Conservation (phyloP, 805 yeast species). For the Sungouiozyma ichnusensis region DNA sequence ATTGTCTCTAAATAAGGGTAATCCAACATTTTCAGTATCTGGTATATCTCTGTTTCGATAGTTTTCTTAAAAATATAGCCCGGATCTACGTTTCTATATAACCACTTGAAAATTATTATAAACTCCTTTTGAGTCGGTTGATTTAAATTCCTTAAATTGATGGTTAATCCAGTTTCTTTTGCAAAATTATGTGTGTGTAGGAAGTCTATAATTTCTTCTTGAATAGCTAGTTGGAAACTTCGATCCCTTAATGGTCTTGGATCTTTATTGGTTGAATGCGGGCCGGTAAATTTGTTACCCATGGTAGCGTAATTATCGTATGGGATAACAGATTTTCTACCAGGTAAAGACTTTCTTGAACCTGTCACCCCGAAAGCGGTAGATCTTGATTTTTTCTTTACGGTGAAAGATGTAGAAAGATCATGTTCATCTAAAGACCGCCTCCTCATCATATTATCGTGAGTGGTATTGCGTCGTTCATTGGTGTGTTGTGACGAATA, state of each 20-base stretch:
- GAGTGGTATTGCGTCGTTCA: neutral
- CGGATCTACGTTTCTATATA: constrained; percentile 71
- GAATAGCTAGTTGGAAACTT: constrained; percentile 52
- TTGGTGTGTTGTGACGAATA: neutral
- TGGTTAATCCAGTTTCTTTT: constrained; percentile 50
- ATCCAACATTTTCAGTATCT: constrained; percentile 49
- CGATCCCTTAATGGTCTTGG: constrained; percentile 73
- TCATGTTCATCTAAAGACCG: neutral
- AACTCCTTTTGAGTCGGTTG: constrained; percentile 86
- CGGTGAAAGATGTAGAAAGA: neutral
- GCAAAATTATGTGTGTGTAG: constrained; percentile 58
- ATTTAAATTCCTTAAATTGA: constrained; percentile 52
- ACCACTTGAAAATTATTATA: constrained; percentile 64
- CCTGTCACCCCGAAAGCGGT: constrained; percentile 12
- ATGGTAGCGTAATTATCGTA: neutral
- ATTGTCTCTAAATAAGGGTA: constrained; percentile 78
- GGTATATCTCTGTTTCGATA: constrained; percentile 66
- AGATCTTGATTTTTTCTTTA: constrained; percentile 13
- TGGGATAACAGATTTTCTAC: neutral
- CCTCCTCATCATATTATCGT: constrained; percentile 12
- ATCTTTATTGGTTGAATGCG: constrained; percentile 32
- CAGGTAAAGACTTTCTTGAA: neutral
- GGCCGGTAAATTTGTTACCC: neutral
- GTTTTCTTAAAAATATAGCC: constrained; percentile 58
- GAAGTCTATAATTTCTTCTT: constrained; percentile 58